A percentile compares a stretch with the other conserved stretches of the same genome.
Conservation (phyloP, 2,329 filamentous ascomycete species). For the Fusarium sulawesiense region DNA sequence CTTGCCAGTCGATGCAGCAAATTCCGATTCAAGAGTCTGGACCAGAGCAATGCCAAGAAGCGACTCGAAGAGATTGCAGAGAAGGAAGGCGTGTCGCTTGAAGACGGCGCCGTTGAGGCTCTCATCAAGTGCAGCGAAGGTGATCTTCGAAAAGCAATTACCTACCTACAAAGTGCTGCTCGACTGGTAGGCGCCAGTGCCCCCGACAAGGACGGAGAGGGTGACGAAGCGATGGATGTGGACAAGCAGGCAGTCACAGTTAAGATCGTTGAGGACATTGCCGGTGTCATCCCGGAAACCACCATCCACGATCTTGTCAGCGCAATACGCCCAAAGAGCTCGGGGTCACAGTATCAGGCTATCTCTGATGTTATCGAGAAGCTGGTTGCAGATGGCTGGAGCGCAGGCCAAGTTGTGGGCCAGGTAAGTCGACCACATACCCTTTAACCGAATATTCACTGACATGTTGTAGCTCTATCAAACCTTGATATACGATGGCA, state of each 20-base stretch:
- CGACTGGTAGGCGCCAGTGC: conserved; percentile 79
- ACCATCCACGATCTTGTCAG: conserved; percentile 78
- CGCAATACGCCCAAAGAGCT: conserved; percentile 79
- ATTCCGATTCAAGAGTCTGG: conserved; percentile 96
- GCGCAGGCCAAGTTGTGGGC: conserved; percentile 84
- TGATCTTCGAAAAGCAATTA: conserved; percentile 95
- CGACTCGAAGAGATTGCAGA: conserved; percentile 85
- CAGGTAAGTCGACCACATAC: conserved; percentile 67
- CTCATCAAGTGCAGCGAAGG: conserved; percentile 91
- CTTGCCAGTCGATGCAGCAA: conserved; percentile 94
- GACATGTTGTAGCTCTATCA: conserved; percentile 75
- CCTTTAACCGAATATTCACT: not conserved
- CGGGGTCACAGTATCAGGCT: conserved; percentile 74
- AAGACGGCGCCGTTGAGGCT: conserved; percentile 82
- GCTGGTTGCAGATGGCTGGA: conserved; percentile 97
- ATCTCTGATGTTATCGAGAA: conserved; percentile 86
- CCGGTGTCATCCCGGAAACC: conserved; percentile 85
- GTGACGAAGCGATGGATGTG: conserved; percentile 71
- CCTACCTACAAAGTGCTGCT: conserved; percentile 94
- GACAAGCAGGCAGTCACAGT: conserved; percentile 75
- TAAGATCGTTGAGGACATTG: conserved; percentile 90
- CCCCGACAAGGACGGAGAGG: conserved; percentile 60
- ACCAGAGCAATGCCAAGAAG: conserved; percentile 83
- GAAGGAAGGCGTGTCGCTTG: conserved; percentile 79
- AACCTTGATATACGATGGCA: conserved; percentile 83